Evolutionary conservation across 2,329 filamentous ascomycete species (phyloP).

Genomic region (Colletotrichum liriopes): DNA sequence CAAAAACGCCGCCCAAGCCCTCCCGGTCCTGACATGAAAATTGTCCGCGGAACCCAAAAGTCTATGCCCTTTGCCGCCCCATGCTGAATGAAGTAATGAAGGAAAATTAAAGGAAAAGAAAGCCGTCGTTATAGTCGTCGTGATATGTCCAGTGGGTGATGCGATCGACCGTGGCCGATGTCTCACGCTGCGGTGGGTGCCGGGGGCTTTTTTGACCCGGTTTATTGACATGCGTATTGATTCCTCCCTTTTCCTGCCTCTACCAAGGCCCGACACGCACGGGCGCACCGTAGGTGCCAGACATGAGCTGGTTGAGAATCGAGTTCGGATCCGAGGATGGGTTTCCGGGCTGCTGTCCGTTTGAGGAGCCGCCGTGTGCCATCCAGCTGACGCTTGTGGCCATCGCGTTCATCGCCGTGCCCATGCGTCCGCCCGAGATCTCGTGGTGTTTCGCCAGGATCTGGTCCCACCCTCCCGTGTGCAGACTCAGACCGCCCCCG

Average conservation of each 20-base stretch:
- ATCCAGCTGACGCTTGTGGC: conserved; percentile 85
- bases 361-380: conserved; percentile 52
- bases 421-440: conserved; percentile 85
- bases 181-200: neutral
- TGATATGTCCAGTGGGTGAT: conserved; percentile 40
- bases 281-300: conserved; percentile 71
- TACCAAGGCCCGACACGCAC: conserved; percentile 77
- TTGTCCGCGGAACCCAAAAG: conserved; percentile 41
- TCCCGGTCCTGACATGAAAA: conserved; percentile 34
- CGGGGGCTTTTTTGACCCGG: neutral
- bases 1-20: conserved; percentile 38
- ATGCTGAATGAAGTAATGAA: conserved; percentile 38
- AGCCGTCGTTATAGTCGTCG: conserved; percentile 44
- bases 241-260: conserved; percentile 22
- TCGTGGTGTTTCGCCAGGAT: conserved; percentile 90
- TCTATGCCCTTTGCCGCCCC: conserved; percentile 46
- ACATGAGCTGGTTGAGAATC: conserved; percentile 75
- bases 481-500: conserved; percentile 89
- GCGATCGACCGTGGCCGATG: conserved; percentile 29
- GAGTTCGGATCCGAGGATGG: conserved; percentile 65
- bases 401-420: conserved; percentile 84
- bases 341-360: conserved; percentile 41
- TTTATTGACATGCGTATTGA: conserved; percentile 2
- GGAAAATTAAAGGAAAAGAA: conserved; percentile 8
- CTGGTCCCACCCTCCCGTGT: conserved; percentile 94